Percentiles rank a stretch among this genome's conserved stretches.
These are phyloP conservation scores for Delitschia confertaspora DNA, from an alignment of 495 filamentous ascomycete species.

Conservation along the genomic window DNA sequence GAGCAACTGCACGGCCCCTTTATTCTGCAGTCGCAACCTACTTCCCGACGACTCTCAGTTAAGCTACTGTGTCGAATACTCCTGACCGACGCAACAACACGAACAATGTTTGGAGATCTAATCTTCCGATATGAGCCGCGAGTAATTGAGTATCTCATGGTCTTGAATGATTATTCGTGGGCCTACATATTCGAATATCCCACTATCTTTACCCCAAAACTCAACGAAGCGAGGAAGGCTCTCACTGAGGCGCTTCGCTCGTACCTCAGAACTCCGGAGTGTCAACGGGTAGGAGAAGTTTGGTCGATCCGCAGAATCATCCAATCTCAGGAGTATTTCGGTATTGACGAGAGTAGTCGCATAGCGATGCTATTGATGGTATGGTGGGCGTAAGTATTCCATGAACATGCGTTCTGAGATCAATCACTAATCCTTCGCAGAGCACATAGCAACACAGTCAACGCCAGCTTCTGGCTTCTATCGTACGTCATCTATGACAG, in stretches of 20 bases:
- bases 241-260: neutral
- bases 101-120: constrained; percentile 1
- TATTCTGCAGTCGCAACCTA: neutral
- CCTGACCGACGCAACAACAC: constrained; percentile 1
- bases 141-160: neutral
- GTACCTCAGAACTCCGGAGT: constrained; percentile 2
- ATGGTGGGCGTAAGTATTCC: constrained; percentile 3
- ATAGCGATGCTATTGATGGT: constrained; percentile 3
- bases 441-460: constrained; percentile 3
- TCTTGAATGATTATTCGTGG: constrained; percentile 1
- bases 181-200: neutral
- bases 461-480: constrained; percentile 1
- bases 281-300: neutral
- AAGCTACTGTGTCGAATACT: neutral
- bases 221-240: constrained; percentile 1
- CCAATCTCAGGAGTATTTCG: neutral
- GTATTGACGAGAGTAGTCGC: constrained; percentile 1
- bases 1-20: neutral
- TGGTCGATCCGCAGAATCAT: neutral
- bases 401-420: too few relatives aligned
- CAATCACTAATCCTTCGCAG: constrained; percentile 1
- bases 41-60: neutral
- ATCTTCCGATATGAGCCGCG: neutral
- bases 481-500: neutral
- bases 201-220: neutral